phyloP scores from a whole-genome alignment of 169 alveolate genomes.

The Babesia caballi region DNA sequence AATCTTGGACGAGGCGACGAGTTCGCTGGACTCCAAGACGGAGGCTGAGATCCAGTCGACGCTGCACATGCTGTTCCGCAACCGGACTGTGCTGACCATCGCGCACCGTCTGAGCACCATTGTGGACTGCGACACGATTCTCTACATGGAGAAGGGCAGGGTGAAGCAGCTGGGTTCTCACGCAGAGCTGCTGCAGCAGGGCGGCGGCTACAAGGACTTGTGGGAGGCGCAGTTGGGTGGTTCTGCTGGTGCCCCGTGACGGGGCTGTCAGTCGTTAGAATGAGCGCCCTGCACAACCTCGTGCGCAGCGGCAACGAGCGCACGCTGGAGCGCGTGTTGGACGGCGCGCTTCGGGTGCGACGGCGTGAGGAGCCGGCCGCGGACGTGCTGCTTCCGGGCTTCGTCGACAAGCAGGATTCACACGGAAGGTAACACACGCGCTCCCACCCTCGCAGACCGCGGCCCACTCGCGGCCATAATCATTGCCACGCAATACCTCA shows the following conservation, averaged over 20 bases:
- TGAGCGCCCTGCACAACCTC: constrained; percentile 47
- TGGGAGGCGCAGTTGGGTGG: constrained; percentile 75
- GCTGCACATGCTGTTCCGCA: constrained; percentile 65
- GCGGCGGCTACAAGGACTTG: constrained; percentile 70
- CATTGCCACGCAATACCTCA: background rate
- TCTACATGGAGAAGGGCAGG: constrained; percentile 80
- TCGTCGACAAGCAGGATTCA: constrained; percentile 16
- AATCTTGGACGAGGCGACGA: constrained; percentile 97
- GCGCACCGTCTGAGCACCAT: constrained; percentile 91
- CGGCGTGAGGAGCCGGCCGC: constrained; percentile 11
- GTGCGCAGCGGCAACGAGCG: background rate
- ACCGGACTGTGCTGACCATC: constrained; percentile 84
- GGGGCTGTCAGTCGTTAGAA: constrained; percentile 1
- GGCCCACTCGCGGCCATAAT: background rate
- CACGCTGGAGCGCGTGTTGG: constrained; percentile 13
- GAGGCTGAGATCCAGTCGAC: constrained; percentile 80
- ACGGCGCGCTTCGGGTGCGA: constrained; percentile 24
- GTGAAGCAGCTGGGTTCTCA: constrained; percentile 87
- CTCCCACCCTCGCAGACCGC: background rate
- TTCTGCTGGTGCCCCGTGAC: background rate
- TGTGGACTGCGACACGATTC: constrained; percentile 75
- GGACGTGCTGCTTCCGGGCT: background rate
- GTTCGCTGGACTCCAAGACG: constrained; percentile 91
- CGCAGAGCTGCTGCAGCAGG: constrained; percentile 71
- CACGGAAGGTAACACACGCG: constrained; percentile 41